Evolutionary conservation across 345 rosid genomes (phyloP).

Genomic region (Eucalyptus coolabah): DNA sequence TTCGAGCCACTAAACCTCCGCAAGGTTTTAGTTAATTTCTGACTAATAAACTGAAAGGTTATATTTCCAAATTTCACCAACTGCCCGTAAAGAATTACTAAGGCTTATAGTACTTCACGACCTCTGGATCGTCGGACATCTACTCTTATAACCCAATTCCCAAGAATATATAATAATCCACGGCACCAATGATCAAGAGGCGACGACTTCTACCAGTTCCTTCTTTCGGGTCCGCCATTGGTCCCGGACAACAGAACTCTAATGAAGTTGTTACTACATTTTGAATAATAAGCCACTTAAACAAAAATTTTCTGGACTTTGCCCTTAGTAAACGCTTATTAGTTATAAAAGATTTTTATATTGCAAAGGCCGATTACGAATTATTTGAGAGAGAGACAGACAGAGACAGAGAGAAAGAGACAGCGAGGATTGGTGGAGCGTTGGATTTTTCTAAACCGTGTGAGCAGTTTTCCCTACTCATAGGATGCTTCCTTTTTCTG

Average conservation of each 20-base stretch:
- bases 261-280: background rate
- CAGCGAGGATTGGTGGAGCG: background rate
- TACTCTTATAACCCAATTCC: background rate
- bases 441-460: background rate
- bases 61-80: background rate
- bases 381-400: background rate
- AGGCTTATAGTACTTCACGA: background rate
- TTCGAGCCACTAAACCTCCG: background rate
- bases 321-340: background rate
- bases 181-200: background rate
- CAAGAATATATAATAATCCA: background rate
- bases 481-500: background rate
- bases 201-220: background rate
- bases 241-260: background rate
- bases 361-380: background rate
- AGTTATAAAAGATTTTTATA: background rate
- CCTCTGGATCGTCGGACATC: background rate
- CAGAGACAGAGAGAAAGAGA: background rate
- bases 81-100: background rate
- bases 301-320: background rate
- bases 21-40: background rate
- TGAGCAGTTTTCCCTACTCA: background rate
- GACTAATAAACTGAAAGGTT: background rate
- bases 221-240: background rate
- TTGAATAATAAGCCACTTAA: background rate